Conservation (phyloP, 768 basidiomycete genomes). For the Mycena floridula region DNA sequence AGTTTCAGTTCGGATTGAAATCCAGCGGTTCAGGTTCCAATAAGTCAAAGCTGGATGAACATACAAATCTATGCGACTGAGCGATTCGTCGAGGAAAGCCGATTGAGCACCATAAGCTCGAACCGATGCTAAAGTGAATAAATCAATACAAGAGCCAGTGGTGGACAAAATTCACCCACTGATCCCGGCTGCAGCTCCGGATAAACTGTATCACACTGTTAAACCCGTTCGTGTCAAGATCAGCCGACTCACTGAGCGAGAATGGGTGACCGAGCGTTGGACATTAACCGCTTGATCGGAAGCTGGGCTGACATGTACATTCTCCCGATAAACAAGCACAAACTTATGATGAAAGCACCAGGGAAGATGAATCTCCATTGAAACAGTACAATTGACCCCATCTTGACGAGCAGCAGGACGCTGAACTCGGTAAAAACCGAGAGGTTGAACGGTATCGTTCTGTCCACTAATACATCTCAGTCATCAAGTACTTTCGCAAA, state of each 20-base stretch:
- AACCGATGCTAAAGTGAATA: slow-evolving; percentile 22
- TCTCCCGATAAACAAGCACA: slow-evolving; percentile 22
- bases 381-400: slow-evolving; percentile 18
- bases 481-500: slow-evolving; percentile 24
- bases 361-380: slow-evolving; percentile 22
- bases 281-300: slow-evolving; percentile 18
- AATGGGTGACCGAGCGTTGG: slow-evolving; percentile 13
- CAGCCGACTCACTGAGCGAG: slow-evolving; percentile 36
- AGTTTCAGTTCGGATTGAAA: slow-evolving; percentile 32
- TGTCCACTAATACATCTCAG: slow-evolving; percentile 16
- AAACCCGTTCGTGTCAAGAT: slow-evolving; percentile 6
- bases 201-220: too few species aligned
- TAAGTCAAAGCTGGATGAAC: slow-evolving; percentile 22
- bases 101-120: slow-evolving; percentile 41
- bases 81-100: slow-evolving; percentile 24
- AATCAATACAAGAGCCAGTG: neutral
- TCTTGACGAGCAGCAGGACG: slow-evolving; percentile 15
- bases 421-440: slow-evolving; percentile 7
- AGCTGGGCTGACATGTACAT: slow-evolving; percentile 19
- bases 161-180: slow-evolving; percentile 34
- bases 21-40: slow-evolving; percentile 28
- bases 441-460: slow-evolving; percentile 8
- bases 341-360: slow-evolving; percentile 15
- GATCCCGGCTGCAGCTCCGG: slow-evolving; percentile 44
- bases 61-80: slow-evolving; percentile 33